Base-by-base conservation (phyloP, 106 monocot genomes). In the Dendrobium chrysotoxum region DNA sequence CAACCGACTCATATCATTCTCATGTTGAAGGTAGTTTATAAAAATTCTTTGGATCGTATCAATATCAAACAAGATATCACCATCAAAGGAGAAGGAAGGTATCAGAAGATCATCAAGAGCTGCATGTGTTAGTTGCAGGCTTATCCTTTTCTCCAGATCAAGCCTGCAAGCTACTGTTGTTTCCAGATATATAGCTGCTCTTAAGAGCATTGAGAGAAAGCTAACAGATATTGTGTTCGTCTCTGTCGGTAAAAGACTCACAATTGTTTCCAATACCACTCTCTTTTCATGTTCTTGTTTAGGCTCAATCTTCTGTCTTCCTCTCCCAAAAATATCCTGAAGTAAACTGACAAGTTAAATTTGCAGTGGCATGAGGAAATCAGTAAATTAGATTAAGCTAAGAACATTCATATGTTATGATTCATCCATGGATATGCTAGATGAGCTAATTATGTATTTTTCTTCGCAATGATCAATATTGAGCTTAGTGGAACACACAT, bases 81-180 rank as follows among this genome's bases (percentile, higher is more conserved):
- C 83, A 10, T 79, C 71, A 28, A 50, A 82, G 72, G 92, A 89
- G 47, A 87, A 90, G 1, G 92, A 89, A 16, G 97, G 92, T 28
- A 97, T 94, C 80, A 98, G 50, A 58, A 94, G 88, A 81, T 98
- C 94, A 78, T 92, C 92, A 21, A 92, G 40, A 11, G 88, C 92
- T 38, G 91, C 98, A 4, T 95, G 98, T 12, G 81, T 92, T 7
- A 98, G 80, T 53, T 95, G 98, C 73, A 85, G 40, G 4, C 85
- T 82, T 31, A 98, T 98, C 39, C 88, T 85, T 78, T 85, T 92
- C 81, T 98, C 94, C 23, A 98, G 89, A 79, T 95, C 94, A 21
- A 95, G 87, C 54, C 91, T 80, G 84, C 98, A 98, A 39, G 98
- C 98, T 18, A 98, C 75, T 10, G 94, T 95, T 17, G 92, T 92